Evolutionary conservation across 352 stramenopile genomes (phyloP).

Genomic region (Elongisporangium undulatum): DNA sequence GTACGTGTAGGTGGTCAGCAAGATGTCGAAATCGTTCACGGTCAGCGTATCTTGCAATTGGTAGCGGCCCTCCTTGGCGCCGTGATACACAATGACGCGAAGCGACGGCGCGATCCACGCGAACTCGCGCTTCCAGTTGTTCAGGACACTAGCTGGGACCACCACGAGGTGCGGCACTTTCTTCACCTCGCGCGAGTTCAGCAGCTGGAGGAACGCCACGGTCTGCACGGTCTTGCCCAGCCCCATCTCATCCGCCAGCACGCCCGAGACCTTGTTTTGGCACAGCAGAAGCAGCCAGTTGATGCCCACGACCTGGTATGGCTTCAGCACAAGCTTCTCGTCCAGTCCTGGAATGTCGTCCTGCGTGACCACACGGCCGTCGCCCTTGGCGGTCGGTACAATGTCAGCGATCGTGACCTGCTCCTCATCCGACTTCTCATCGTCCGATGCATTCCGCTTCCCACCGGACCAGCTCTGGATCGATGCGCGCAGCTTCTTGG

Average conservation of each 20-base stretch:
- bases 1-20: slow-evolving; percentile 91
- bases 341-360: slow-evolving; percentile 66
- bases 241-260: slow-evolving; percentile 89
- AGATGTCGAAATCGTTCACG: slow-evolving; percentile 65
- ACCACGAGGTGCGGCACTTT: slow-evolving; percentile 87
- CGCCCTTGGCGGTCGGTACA: slow-evolving; percentile 8
- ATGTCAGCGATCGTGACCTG: slow-evolving; percentile 66
- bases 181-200: slow-evolving; percentile 41
- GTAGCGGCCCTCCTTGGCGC: slow-evolving; percentile 54
- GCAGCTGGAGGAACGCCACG: slow-evolving; percentile 70
- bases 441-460: slow-evolving; percentile 26
- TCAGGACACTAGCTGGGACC: slow-evolving; percentile 90
- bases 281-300: slow-evolving; percentile 81
- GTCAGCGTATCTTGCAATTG: slow-evolving; percentile 50
- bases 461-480: slow-evolving; percentile 63
- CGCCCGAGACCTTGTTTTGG: slow-evolving; percentile 73
- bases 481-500: slow-evolving; percentile 49
- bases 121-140: slow-evolving; percentile 92
- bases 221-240: slow-evolving; percentile 93
- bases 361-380: slow-evolving; percentile 54
- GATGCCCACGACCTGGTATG: slow-evolving; percentile 80
- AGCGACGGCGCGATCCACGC: slow-evolving; percentile 91
- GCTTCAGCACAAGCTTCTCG: slow-evolving; percentile 71
- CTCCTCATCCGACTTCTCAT: slow-evolving; percentile 22
- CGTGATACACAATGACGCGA: slow-evolving; percentile 82